Conservation (phyloP, 441 rosid species). For the Syzygium malaccense region DNA sequence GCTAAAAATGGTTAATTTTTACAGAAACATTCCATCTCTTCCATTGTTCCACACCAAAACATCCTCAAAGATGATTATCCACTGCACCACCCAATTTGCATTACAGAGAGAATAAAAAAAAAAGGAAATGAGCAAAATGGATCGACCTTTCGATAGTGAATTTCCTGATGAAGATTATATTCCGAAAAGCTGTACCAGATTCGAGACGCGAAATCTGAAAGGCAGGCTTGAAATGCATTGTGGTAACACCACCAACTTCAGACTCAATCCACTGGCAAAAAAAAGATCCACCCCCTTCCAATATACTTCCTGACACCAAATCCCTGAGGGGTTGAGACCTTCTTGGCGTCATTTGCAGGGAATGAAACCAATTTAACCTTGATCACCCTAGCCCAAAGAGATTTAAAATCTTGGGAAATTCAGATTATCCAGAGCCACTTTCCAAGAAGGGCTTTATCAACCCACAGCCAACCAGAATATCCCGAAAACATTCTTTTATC, state of each 20-base stretch:
- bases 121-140: neutral
- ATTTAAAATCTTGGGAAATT: neutral
- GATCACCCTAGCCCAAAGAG: neutral
- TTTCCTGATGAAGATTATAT: neutral
- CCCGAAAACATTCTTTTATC: neutral
- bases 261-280: neutral
- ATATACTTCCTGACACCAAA: neutral
- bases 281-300: neutral
- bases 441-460: neutral
- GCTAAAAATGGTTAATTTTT: neutral
- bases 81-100: neutral
- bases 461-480: neutral
- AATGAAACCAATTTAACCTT: neutral
- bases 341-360: neutral
- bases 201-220: neutral
- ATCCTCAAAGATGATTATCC: neutral
- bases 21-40: neutral
- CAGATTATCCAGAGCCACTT: neutral
- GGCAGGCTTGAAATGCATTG: neutral
- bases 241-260: neutral
- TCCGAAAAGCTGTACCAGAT: neutral
- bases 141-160: neutral
- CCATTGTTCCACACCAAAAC: neutral
- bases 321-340: neutral
- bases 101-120: neutral